These are phyloP conservation scores for Hymenoscyphus infarciens DNA, from an alignment of 2,329 filamentous ascomycete genomes.

Conservation along the genomic window DNA sequence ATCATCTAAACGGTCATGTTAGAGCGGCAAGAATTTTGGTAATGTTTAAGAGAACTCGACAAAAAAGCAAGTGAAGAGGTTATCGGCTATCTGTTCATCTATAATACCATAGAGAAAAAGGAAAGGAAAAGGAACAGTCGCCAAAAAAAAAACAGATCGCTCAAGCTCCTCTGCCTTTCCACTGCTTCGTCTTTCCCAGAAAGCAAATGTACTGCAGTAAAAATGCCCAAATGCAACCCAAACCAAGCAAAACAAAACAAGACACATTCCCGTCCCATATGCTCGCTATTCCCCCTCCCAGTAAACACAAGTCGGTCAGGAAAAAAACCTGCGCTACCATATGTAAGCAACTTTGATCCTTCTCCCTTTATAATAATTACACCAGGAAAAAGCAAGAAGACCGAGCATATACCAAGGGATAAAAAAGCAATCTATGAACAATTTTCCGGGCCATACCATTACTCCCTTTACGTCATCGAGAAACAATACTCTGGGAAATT, in stretches of 20 bases:
- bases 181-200: background rate
- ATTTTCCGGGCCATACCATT: background rate
- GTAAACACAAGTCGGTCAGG: background rate
- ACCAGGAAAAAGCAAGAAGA: background rate
- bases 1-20: no score
- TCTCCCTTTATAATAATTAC: background rate
- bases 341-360: background rate
- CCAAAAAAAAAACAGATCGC: background rate
- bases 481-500: slow-evolving; percentile 3
- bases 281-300: background rate
- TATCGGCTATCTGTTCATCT: background rate
- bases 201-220: background rate
- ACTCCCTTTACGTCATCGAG: background rate
- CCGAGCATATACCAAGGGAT: background rate
- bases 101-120: background rate
- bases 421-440: background rate
- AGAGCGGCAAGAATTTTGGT: no score
- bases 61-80: background rate
- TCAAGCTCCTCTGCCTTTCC: background rate
- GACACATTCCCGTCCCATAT: background rate
- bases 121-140: background rate
- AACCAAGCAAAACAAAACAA: background rate
- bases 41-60: background rate
- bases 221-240: background rate
- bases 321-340: background rate